Evolutionary conservation across 345 rosid genomes (phyloP).

Genomic region (Salix arbutifolia): DNA sequence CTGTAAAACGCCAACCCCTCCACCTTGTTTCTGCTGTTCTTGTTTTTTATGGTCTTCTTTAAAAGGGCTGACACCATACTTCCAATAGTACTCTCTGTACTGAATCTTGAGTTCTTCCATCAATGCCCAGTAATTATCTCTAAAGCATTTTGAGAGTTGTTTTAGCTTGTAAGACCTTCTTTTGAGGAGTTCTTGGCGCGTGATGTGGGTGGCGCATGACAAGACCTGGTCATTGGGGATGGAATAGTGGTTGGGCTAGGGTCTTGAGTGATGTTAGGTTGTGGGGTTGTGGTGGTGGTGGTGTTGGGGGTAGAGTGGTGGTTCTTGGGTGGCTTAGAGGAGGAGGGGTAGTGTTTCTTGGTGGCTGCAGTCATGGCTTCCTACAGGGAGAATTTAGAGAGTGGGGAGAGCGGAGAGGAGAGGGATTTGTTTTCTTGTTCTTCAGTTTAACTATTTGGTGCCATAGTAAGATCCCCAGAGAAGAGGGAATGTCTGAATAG

Average conservation of each 20-base stretch:
- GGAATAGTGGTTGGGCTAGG: conserved; percentile 2
- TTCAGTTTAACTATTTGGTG: no score
- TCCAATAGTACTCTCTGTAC: conserved; percentile 66
- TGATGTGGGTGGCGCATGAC: conserved; percentile 60
- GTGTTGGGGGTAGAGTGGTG: conserved; percentile 29
- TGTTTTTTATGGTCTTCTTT: conserved; percentile 39
- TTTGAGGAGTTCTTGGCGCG: conserved; percentile 64
- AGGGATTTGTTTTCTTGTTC: no score
- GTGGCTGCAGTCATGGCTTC: background rate
- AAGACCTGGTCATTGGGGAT: conserved; percentile 38
- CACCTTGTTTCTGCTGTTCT: conserved; percentile 13
- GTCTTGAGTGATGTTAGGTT: conserved; percentile 4
- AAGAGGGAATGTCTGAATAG: no score
- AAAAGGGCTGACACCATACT: conserved; percentile 56
- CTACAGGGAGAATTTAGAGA: no score
- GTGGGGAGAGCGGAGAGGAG: no score
- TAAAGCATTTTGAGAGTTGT: conserved; percentile 62
- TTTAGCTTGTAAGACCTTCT: conserved; percentile 58
- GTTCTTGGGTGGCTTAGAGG: conserved; percentile 20
- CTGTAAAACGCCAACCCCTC: background rate
- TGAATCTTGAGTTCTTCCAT: conserved; percentile 63
- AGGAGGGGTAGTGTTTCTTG: conserved; percentile 34
- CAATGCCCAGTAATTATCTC: conserved; percentile 63
- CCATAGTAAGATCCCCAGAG: no score
- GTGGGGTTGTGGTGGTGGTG: background rate